Base-by-base conservation (phyloP, 2,329 filamentous ascomycete species). In the Apiospora malaysiana region DNA sequence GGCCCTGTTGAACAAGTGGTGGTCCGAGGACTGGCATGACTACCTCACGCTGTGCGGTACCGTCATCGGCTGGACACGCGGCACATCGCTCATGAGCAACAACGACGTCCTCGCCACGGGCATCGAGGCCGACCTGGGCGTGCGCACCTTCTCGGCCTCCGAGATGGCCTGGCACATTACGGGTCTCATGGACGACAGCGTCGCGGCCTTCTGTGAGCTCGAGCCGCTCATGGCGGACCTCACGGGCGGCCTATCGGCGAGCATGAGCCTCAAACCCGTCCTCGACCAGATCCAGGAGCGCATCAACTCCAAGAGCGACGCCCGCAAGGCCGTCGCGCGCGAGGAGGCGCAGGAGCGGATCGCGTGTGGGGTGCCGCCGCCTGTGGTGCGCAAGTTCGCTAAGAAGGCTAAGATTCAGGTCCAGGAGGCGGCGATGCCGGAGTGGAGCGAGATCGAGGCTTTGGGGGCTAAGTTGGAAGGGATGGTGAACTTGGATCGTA, bases 321-420 rank as follows among this genome's bases (percentile, higher is more conserved):
- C 79, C 6, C 73, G 72, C 18, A 74, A 71, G 46, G 76, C 76
- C 6, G 69, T 81, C 21, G 68, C 71, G 2, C 70, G 72, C 40
- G 78, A 79, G 47, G 78, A 79, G 37, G 68, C 74, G n/a, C 71
- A 63, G 4, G 69, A 72, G 42, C 71, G 72, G 81, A 90, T 92
- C 81, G 92, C 91, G 85, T 84, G 92, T 71, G 86, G 92, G 80
- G 91, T 92, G 8, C 71, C 72, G 90, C 87, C 77, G 90, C 90
- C 79, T 70, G 6, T 67, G 69, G 47, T 72, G 70, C n/a, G 68
- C 1, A 70, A 37, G 25, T 27, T 59, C 0, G n/a, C 56, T 8
- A 68, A 68, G 12, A 70, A 70, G 49, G 70, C 71, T 7, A 69
- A 43, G 51, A 70, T 75, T 7, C 72, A 75, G 21, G 71, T 77